Conservation (phyloP, 2,329 filamentous ascomycete genomes). For the Bipolaris oryzae region DNA sequence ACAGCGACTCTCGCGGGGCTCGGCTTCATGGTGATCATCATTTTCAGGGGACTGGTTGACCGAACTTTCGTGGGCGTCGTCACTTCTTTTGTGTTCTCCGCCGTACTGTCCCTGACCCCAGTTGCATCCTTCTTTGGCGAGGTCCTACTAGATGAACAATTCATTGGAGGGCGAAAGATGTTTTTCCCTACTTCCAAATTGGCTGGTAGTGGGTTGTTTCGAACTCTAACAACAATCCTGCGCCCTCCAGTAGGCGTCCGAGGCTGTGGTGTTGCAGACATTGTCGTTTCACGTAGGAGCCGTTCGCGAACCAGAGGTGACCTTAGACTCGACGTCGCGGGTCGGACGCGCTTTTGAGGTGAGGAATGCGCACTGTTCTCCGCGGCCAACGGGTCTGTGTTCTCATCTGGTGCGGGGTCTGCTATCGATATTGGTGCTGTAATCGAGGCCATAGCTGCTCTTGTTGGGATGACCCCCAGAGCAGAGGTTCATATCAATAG, state of each 20-base stretch:
- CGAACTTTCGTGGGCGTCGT: background rate
- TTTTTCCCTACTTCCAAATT: slow-evolving; percentile 26
- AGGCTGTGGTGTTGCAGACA: slow-evolving; percentile 26
- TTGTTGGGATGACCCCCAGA: background rate
- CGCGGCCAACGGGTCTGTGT: slow-evolving; percentile 12
- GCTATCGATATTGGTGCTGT: slow-evolving; percentile 5
- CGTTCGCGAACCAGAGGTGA: slow-evolving; percentile 20
- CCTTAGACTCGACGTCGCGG: background rate
- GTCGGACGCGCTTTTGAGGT: slow-evolving; percentile 5
- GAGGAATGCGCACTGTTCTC: slow-evolving; percentile 7
- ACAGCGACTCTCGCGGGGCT: background rate
- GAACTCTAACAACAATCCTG: slow-evolving; percentile 1
- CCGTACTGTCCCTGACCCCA: too few species aligned
- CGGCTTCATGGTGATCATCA: background rate
- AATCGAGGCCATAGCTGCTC: slow-evolving; percentile 8
- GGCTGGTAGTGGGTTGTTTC: slow-evolving; percentile 8
- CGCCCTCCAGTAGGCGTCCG: slow-evolving; percentile 18
- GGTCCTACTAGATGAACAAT: slow-evolving; percentile 25
- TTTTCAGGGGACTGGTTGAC: slow-evolving; percentile 3
- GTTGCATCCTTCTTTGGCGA: slow-evolving; percentile 14
- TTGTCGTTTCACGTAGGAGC: slow-evolving; percentile 24
- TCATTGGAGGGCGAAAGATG: slow-evolving; percentile 30
- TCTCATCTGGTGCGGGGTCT: slow-evolving; percentile 10
- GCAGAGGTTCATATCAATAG: slow-evolving; percentile 8
- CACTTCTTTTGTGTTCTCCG: slow-evolving; percentile 5